A percentile compares a stretch with the other conserved stretches of the same genome.
These are phyloP conservation scores for Exophiala mesophila DNA, from an alignment of 2,329 filamentous ascomycete genomes.

Conservation along the genomic window DNA sequence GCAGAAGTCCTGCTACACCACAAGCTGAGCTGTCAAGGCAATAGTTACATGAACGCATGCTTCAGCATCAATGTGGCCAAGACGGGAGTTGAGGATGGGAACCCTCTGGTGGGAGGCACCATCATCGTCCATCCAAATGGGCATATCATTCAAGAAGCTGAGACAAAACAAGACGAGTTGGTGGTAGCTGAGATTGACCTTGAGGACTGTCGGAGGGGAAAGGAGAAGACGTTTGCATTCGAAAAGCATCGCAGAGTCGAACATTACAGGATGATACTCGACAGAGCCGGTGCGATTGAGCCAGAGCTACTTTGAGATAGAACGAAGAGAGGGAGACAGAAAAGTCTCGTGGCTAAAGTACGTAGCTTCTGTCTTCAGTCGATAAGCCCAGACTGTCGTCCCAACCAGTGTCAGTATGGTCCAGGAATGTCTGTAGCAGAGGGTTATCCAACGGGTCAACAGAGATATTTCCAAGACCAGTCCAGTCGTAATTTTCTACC, in stretches of 20 bases:
- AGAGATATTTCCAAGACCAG: too few relatives aligned
- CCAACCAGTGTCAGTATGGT: too few relatives aligned
- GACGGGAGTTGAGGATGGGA: conserved; percentile 48
- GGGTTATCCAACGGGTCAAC: too few relatives aligned
- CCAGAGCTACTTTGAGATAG: too few relatives aligned
- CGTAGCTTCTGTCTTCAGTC: too few relatives aligned
- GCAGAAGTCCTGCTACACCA: conserved; percentile 43
- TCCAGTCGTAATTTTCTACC: too few relatives aligned
- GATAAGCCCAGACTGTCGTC: too few relatives aligned
- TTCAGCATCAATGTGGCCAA: conserved; percentile 49
- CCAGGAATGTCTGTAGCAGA: too few relatives aligned
- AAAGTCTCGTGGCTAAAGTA: too few relatives aligned
- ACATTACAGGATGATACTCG: conserved; percentile 26
- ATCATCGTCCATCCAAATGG: conserved; percentile 46
- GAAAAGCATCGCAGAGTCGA: conserved; percentile 29
- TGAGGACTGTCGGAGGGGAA: conserved; percentile 42
- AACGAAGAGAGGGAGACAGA: too few relatives aligned
- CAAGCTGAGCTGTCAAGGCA: conserved; percentile 47
- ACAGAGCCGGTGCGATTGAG: conserved; percentile 30
- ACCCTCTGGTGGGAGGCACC: conserved; percentile 46
- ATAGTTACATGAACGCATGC: conserved; percentile 50
- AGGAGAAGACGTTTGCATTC: conserved; percentile 32
- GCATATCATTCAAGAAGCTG: conserved; percentile 45
- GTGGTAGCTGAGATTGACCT: conserved; percentile 49
- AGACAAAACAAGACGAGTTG: conserved; percentile 45